Conservation (phyloP, 1,139 yeast species). For the Nadsonia starkeyi-henricii region DNA sequence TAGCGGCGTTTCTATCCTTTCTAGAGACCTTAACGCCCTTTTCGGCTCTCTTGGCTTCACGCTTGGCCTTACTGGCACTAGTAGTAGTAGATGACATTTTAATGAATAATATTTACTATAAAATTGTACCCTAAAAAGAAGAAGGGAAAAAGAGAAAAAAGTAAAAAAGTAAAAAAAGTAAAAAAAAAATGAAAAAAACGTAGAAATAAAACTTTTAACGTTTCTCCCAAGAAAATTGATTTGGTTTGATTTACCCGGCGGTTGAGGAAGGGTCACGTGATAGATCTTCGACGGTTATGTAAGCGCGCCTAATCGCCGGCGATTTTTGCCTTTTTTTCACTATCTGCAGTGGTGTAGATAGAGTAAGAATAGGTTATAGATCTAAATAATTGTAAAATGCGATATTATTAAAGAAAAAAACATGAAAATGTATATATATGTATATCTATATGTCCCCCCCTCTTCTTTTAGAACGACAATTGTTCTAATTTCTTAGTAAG, state of each 20-base stretch:
- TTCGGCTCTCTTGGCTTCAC: slow-evolving; percentile 58
- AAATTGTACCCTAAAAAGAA: neutral
- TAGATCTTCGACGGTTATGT: too few species aligned
- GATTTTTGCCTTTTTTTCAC: too few species aligned
- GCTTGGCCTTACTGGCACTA: slow-evolving; percentile 91
- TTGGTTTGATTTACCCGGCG: too few species aligned
- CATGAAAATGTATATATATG: neutral
- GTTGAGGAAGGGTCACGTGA: too few species aligned
- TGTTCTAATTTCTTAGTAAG: slow-evolving; percentile 51
- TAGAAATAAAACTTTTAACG: neutral
- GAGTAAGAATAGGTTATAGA: too few species aligned
- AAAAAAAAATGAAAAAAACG: neutral
- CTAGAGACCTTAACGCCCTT: slow-evolving; percentile 60
- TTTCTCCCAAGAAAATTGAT: too few species aligned
- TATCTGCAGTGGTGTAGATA: too few species aligned
- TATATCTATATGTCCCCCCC: too few species aligned
- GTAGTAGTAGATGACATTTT: slow-evolving; percentile 13
- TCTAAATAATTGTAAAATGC: too few species aligned
- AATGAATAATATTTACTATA: neutral
- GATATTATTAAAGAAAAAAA: neutral
- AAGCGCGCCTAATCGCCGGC: too few species aligned
- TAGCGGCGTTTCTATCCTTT: slow-evolving; percentile 45
- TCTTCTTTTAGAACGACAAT: slow-evolving; percentile 44
- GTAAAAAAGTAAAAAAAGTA: slow-evolving; percentile 1
- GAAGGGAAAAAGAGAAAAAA: neutral